phyloP scores from a whole-genome alignment of 2,329 filamentous ascomycete species.

The Chaetoscypha palmicola region DNA sequence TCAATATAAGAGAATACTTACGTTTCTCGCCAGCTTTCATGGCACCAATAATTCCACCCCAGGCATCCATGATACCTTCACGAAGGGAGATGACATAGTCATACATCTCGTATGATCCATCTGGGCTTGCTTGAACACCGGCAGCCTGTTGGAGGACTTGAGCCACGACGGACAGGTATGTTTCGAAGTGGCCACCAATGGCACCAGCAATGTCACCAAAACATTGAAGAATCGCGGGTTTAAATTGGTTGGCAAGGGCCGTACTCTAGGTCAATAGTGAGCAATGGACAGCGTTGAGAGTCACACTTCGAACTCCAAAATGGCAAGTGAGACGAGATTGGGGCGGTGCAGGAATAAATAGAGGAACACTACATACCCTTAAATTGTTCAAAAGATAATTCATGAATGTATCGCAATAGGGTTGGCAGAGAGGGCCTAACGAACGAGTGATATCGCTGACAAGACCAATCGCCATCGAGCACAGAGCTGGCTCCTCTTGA shows the following conservation, averaged over 20 bases:
- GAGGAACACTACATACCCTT: constrained; percentile 48
- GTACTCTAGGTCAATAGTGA: constrained; percentile 54
- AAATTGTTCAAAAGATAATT: constrained; percentile 93
- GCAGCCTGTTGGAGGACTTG: constrained; percentile 92
- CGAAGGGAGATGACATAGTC: constrained; percentile 93
- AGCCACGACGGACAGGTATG: constrained; percentile 85
- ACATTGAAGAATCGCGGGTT: constrained; percentile 94
- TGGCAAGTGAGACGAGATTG: not conserved
- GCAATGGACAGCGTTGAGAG: constrained; percentile 7
- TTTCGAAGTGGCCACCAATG: constrained; percentile 86
- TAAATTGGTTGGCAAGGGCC: constrained; percentile 89
- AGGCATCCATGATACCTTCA: constrained; percentile 98
- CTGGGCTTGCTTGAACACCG: constrained; percentile 67
- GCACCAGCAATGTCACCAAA: constrained; percentile 97
- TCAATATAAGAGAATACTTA: constrained; percentile 30
- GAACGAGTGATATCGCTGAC: constrained; percentile 95
- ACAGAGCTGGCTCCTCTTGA: constrained; percentile 89
- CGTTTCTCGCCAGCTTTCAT: constrained; percentile 80
- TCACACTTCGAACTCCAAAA: not conserved
- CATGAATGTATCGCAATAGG: constrained; percentile 97
- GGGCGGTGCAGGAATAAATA: constrained; percentile 5
- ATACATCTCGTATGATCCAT: constrained; percentile 88
- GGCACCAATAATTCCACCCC: constrained; percentile 92
- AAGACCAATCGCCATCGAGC: constrained; percentile 94
- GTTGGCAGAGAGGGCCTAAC: constrained; percentile 81